Conservation (phyloP, 257 asterid genomes). For the Solanum gandarillasii region DNA sequence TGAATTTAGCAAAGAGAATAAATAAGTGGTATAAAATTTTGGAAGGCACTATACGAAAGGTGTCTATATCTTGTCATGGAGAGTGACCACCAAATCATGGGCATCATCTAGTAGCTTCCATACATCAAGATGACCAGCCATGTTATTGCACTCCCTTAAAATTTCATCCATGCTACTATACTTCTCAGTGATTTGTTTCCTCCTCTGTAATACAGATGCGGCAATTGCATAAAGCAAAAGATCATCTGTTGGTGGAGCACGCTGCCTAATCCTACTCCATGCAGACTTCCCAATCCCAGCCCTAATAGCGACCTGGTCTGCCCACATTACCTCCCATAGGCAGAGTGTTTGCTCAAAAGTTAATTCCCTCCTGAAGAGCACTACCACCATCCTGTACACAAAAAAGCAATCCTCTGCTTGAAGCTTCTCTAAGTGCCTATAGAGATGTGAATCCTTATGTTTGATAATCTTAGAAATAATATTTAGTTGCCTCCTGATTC, state of each 20-base stretch:
- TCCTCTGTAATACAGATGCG: conserved; percentile 67
- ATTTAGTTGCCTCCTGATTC: conserved; percentile 65
- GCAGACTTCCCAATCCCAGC: conserved; percentile 63
- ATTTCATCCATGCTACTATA: conserved; percentile 86
- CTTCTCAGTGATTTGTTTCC: conserved; percentile 74
- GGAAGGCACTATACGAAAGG: neutral
- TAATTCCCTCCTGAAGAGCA: conserved; percentile 73
- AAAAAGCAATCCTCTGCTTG: conserved; percentile 89
- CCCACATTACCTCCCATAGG: conserved; percentile 98
- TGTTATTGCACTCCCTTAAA: conserved; percentile 72
- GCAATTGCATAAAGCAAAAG: conserved; percentile 77
- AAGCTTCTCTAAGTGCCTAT: conserved; percentile 79
- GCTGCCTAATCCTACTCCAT: conserved; percentile 53
- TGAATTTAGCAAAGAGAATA: neutral
- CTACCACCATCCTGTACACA: conserved; percentile 92
- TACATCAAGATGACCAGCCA: conserved; percentile 77
- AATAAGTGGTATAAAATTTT: neutral
- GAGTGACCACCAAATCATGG: conserved; percentile 70
- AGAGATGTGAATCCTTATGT: conserved; percentile 66
- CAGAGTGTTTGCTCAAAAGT: conserved; percentile 74
- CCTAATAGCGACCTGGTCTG: conserved; percentile 87
- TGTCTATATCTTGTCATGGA: conserved; percentile 62
- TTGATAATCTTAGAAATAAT: conserved; percentile 67
- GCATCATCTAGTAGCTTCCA: conserved; percentile 90
- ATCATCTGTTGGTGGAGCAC: conserved; percentile 85